phyloP scores from a whole-genome alignment of 2,329 filamentous ascomycete genomes.

The Penicillium sclerotiorum region DNA sequence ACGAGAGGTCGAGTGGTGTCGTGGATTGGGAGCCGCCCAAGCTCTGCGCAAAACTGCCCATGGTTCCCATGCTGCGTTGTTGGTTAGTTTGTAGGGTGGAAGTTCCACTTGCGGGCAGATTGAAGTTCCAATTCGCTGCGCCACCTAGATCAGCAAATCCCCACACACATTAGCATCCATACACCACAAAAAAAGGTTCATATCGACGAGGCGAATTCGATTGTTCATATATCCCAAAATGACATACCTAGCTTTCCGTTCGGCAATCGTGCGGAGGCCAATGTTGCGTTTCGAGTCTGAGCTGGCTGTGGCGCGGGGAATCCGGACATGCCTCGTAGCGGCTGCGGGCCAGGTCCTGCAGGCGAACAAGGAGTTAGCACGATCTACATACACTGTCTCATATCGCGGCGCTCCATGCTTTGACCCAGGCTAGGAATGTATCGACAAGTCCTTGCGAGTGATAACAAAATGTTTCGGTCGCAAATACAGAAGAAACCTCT shows the following conservation, averaged over 20 bases:
- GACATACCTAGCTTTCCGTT: conserved; percentile 58
- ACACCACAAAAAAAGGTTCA: too few relatives aligned
- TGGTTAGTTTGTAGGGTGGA: conserved; percentile 55
- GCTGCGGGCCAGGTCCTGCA: conserved; percentile 53
- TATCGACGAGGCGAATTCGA: background rate
- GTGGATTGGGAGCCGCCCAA: conserved; percentile 57
- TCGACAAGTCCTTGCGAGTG: conserved; percentile 9
- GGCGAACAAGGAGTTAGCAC: conserved; percentile 18
- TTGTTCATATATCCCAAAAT: background rate
- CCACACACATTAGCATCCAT: conserved; percentile 28
- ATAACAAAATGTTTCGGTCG: conserved; percentile 26
- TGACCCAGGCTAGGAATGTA: conserved; percentile 16
- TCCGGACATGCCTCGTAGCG: conserved; percentile 56
- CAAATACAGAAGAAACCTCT: conserved; percentile 22
- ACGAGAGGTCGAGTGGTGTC: conserved; percentile 60
- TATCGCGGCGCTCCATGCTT: conserved; percentile 15
- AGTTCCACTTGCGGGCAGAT: conserved; percentile 56
- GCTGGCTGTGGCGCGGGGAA: conserved; percentile 57
- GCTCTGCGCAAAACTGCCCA: conserved; percentile 61
- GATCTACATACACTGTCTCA: conserved; percentile 20
- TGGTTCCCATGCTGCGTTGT: conserved; percentile 53
- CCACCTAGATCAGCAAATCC: conserved; percentile 45
- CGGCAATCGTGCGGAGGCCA: conserved; percentile 53
- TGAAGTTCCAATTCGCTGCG: conserved; percentile 61
- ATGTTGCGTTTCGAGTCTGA: conserved; percentile 49